phyloP scores from a whole-genome alignment of 208 protist species.

The Trypanosoma scelopori region DNA sequence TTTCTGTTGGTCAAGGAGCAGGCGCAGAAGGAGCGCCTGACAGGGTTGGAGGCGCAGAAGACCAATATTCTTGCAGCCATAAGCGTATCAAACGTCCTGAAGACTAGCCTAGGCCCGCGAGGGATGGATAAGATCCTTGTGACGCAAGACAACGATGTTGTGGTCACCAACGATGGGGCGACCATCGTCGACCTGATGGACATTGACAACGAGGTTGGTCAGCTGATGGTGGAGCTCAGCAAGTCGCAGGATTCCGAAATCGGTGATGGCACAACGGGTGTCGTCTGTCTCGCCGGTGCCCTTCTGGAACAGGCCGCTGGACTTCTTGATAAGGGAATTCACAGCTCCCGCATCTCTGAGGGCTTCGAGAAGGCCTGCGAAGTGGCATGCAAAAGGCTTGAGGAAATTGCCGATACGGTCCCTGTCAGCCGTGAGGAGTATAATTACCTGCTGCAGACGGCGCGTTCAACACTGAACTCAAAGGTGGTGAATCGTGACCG shows the following conservation, averaged over 20 bases:
- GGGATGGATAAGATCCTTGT: constrained; percentile 99
- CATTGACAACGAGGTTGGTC: constrained; percentile 99
- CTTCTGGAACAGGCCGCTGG: constrained; percentile 97
- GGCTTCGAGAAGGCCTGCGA: constrained; percentile 98
- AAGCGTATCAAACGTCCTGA: constrained; percentile 96
- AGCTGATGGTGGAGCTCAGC: constrained; percentile 99
- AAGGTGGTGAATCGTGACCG: constrained; percentile 98
- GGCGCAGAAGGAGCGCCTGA: constrained; percentile 93
- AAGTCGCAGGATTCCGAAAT: constrained; percentile 99
- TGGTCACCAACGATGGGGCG: constrained; percentile 99
- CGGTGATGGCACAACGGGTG: constrained; percentile 99
- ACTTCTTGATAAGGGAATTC: constrained; percentile 98
- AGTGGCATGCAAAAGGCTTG: constrained; percentile 94
- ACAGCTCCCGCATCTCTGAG: constrained; percentile 98
- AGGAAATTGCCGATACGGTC: constrained; percentile 89
- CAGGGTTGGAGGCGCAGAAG: constrained; percentile 98
- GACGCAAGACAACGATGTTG: constrained; percentile 98
- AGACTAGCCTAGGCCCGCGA: constrained; percentile 97
- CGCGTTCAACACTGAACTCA: constrained; percentile 98
- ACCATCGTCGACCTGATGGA: constrained; percentile 99
- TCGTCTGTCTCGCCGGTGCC: constrained; percentile 99
- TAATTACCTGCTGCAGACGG: constrained; percentile 95
- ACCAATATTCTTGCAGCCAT: constrained; percentile 98
- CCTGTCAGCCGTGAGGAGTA: constrained; percentile 75
- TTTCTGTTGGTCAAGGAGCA: constrained; percentile 99